Evolutionary conservation across 225 moss, liverwort and hornwort species (phyloP).

Genomic region (Straminergon stramineum): DNA sequence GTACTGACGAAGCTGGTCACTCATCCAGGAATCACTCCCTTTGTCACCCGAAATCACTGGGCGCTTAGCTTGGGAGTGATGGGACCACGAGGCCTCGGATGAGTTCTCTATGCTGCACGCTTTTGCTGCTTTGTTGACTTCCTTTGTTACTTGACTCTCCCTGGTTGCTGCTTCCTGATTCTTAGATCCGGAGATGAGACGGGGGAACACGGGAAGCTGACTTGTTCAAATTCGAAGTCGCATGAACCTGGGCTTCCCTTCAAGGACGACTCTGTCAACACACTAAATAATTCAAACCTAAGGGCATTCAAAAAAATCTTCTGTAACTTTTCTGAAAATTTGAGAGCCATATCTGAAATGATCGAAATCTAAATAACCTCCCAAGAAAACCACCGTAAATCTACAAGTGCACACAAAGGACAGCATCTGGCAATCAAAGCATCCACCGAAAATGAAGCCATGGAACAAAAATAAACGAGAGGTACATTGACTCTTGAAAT

Average conservation of each 20-base stretch:
- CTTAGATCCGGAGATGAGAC: too few relatives aligned
- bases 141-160: not conserved
- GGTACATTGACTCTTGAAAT: not conserved
- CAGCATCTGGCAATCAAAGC: not conserved
- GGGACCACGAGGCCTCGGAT: too few relatives aligned
- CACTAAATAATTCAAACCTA: not conserved
- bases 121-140: not conserved
- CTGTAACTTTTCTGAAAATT: too few relatives aligned
- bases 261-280: not conserved
- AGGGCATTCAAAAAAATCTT: too few relatives aligned
- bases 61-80: too few relatives aligned
- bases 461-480: not conserved
- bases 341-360: too few relatives aligned
- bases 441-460: not conserved
- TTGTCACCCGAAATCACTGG: too few relatives aligned
- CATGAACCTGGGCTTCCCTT: too few relatives aligned
- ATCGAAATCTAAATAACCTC: not conserved
- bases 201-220: not conserved
- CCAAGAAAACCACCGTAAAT: not conserved
- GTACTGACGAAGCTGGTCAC: too few relatives aligned
- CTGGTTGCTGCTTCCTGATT: too few relatives aligned
- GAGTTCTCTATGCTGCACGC: too few relatives aligned
- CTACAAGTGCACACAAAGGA: not conserved
- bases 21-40: too few relatives aligned
- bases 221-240: not conserved